A percentile compares a stretch with the other conserved stretches of the same genome.
Evolutionary conservation across 306 rosid species (phyloP).

Genomic region (Oemleria cerasiformis): DNA sequence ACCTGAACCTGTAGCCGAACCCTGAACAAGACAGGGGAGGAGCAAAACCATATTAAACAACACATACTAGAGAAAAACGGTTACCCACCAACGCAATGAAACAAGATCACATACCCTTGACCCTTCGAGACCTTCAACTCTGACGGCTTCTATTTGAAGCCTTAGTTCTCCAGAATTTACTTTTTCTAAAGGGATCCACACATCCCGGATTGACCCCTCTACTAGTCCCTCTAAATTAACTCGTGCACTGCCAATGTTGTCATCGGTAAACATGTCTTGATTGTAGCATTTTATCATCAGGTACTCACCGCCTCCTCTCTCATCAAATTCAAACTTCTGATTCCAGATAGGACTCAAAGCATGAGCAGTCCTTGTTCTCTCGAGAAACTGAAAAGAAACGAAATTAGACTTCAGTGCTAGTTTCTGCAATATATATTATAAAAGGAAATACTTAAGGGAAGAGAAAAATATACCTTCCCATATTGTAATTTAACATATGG

Average conservation of each 20-base stretch:
- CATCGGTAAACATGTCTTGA: constrained; percentile 78
- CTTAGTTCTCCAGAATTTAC: constrained; percentile 89
- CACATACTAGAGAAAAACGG: constrained; percentile 2
- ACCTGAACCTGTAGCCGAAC: constrained; percentile 35
- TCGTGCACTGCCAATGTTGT: constrained; percentile 78
- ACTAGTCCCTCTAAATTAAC: constrained; percentile 91
- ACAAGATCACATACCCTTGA: constrained; percentile 54
- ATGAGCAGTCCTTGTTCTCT: constrained; percentile 58
- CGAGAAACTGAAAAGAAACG: constrained; percentile 47
- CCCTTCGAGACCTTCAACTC: constrained; percentile 64
- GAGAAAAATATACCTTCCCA: constrained; percentile 66
- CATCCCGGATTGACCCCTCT: constrained; percentile 68
- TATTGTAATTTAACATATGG: constrained; percentile 79
- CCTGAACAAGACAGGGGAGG: constrained; percentile 42
- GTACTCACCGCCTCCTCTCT: constrained; percentile 75
- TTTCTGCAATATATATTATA: background rate
- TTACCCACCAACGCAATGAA: background rate
- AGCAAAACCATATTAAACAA: constrained; percentile 21
- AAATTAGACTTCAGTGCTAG: background rate
- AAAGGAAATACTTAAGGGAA: constrained; percentile 11
- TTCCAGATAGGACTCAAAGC: constrained; percentile 65
- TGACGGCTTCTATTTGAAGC: constrained; percentile 77
- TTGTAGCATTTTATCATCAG: constrained; percentile 66
- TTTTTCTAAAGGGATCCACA: constrained; percentile 92
- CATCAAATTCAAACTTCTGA: constrained; percentile 78